These are phyloP conservation scores for Maudiozyma turicensis DNA, from an alignment of 805 yeast species.

Conservation along the genomic window DNA sequence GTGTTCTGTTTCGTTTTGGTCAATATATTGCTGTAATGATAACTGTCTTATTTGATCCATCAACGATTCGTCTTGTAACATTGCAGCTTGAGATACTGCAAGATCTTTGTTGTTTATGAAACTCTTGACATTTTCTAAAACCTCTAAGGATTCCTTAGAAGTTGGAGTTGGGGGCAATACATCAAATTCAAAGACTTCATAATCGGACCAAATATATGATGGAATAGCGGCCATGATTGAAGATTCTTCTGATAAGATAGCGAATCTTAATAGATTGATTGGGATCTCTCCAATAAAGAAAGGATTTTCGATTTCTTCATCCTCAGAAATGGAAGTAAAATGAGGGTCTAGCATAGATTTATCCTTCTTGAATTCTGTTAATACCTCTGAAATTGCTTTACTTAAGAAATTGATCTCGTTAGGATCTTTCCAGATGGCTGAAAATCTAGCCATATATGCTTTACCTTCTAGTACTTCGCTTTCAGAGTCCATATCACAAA, in stretches of 20 bases:
- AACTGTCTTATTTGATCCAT: slow-evolving; percentile 26
- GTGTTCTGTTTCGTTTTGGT: slow-evolving; percentile 14
- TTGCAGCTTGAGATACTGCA: slow-evolving; percentile 15
- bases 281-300: slow-evolving; percentile 36
- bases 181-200: slow-evolving; percentile 62
- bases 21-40: slow-evolving; percentile 25
- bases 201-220: slow-evolving; percentile 44
- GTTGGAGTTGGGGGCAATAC: slow-evolving; percentile 53
- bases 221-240: slow-evolving; percentile 66
- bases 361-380: slow-evolving; percentile 10
- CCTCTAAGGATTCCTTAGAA: slow-evolving; percentile 27
- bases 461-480: slow-evolving; percentile 35
- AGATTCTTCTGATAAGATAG: slow-evolving; percentile 60
- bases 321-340: not conserved
- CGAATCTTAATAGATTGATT: slow-evolving; percentile 53
- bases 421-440: slow-evolving; percentile 43
- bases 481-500: slow-evolving; percentile 16
- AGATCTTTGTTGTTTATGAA: slow-evolving; percentile 28
- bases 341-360: not conserved
- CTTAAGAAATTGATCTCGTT: slow-evolving; percentile 39
- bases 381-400: slow-evolving; percentile 30
- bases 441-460: slow-evolving; percentile 50
- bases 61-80: slow-evolving; percentile 27
- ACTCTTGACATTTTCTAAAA: slow-evolving; percentile 27
- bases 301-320: slow-evolving; percentile 7